Conservation (phyloP, 2,329 filamentous ascomycete species). For the Beauveria caledonica region DNA sequence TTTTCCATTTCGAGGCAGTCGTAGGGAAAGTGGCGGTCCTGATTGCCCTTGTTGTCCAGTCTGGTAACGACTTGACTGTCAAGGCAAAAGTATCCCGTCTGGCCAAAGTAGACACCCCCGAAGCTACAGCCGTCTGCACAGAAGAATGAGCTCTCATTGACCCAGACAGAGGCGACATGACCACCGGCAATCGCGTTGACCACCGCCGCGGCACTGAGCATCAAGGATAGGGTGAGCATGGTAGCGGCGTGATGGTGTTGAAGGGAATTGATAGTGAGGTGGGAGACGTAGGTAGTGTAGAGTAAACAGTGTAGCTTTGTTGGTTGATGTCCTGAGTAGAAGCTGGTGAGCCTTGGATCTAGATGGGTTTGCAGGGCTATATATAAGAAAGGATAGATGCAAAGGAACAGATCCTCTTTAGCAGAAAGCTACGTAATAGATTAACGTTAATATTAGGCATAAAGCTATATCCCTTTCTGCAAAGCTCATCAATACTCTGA, state of each 20-base stretch:
- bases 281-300: not conserved
- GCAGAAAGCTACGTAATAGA: no score
- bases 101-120: not conserved
- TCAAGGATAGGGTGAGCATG: not conserved
- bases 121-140: not conserved
- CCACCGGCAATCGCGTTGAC: not conserved
- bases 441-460: no score
- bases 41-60: no score
- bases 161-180: not conserved
- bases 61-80: not conserved
- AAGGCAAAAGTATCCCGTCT: not conserved
- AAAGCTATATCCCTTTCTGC: no score
- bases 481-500: no score
- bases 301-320: not conserved
- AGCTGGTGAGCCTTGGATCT: not conserved
- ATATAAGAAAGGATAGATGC: no score
- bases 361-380: not conserved
- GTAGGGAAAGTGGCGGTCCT: no score
- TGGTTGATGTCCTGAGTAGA: not conserved
- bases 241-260: not conserved
- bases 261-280: not conserved
- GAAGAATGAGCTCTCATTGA: not conserved
- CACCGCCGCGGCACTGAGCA: not conserved
- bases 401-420: no score
- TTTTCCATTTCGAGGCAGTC: no score